Evolutionary conservation across 805 yeast species (phyloP).

Genomic region (Candida cerambycidarum): DNA sequence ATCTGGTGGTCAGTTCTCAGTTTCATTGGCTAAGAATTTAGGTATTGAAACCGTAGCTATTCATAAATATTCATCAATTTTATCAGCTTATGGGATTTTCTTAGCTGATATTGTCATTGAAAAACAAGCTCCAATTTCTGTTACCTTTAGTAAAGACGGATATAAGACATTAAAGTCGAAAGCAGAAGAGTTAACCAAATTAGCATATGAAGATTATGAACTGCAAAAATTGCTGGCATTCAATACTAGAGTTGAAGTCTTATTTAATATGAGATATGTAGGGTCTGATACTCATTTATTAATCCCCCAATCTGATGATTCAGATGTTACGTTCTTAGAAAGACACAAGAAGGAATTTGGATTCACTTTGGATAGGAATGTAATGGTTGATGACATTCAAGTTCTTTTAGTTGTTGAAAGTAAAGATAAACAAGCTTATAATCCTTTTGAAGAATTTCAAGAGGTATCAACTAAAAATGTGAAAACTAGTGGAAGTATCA

Average conservation of each 20-base stretch:
- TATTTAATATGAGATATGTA: constrained; percentile 73
- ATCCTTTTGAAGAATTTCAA: constrained; percentile 46
- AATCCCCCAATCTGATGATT: constrained; percentile 44
- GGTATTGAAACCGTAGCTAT: constrained; percentile 30
- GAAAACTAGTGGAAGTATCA: background rate
- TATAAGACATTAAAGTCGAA: constrained; percentile 43
- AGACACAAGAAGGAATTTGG: constrained; percentile 38
- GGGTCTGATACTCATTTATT: constrained; percentile 90
- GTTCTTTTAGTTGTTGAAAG: constrained; percentile 62
- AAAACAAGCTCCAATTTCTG: constrained; percentile 36
- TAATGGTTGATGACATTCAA: constrained; percentile 39
- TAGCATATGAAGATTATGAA: constrained; percentile 38
- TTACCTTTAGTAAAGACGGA: constrained; percentile 20
- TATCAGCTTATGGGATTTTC: constrained; percentile 35
- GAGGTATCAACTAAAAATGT: background rate
- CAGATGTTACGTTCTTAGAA: constrained; percentile 23
- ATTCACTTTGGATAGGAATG: constrained; percentile 33
- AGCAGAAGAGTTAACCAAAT: constrained; percentile 43
- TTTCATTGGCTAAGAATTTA: constrained; percentile 28
- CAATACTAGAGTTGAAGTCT: constrained; percentile 57
- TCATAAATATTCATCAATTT: constrained; percentile 33
- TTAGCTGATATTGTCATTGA: constrained; percentile 36
- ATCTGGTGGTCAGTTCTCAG: constrained; percentile 37
- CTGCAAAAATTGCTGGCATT: constrained; percentile 51
- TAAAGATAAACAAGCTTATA: constrained; percentile 45